Conservation (phyloP, 73 alveolate species). For the Uronychia setigera region DNA sequence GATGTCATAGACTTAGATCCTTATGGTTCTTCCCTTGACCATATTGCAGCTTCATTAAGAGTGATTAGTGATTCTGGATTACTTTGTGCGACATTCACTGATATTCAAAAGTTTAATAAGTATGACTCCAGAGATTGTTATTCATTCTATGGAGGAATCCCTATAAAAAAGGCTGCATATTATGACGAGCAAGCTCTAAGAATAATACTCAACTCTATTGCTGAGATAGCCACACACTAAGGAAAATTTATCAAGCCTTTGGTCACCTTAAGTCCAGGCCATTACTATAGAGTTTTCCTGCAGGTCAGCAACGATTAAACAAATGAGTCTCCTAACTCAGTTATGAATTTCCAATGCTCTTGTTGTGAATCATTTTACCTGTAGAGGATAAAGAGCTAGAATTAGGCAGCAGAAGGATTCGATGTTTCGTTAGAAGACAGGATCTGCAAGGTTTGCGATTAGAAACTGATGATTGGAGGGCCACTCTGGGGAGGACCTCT, state of each 20-base stretch:
- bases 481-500: no score
- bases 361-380: no score
- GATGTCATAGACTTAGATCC: neutral
- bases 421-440: no score
- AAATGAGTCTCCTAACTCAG: no score
- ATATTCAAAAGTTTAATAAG: neutral
- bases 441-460: no score
- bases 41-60: neutral
- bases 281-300: neutral
- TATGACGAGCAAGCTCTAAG: neutral
- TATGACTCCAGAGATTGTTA: neutral
- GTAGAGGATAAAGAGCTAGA: no score
- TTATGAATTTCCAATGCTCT: no score
- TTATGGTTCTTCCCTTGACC: neutral
- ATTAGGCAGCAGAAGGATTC: no score
- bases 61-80: neutral
- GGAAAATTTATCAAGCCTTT: neutral
- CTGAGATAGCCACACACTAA: neutral
- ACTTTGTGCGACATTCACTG: neutral
- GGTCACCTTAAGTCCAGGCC: neutral
- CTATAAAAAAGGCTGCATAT: neutral
- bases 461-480: no score
- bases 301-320: neutral
- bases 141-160: neutral
- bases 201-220: neutral